Conservation (phyloP, 352 stramenopile genomes). For the Blastocystis sp. region DNA sequence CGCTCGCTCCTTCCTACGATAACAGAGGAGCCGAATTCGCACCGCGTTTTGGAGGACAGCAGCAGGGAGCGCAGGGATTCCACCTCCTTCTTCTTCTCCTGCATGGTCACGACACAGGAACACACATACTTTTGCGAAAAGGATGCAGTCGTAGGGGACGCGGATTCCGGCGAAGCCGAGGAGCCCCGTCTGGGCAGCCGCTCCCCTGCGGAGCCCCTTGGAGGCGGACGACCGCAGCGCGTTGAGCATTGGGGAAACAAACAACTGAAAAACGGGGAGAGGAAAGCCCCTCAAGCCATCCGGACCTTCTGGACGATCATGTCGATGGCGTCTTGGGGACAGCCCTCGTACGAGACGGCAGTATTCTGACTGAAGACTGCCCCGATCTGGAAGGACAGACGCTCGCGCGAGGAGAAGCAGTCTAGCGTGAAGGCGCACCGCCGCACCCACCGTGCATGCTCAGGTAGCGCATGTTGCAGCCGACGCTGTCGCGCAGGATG, state of each 20-base stretch:
- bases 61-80: not conserved
- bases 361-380: not conserved
- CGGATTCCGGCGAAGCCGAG: conserved; percentile 57
- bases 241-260: not conserved
- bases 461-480: not conserved
- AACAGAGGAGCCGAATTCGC: not conserved
- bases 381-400: not conserved
- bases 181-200: not conserved
- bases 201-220: not conserved
- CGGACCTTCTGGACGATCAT: not conserved
- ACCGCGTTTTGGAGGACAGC: not conserved
- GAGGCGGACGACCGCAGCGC: not conserved
- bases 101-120: not conserved
- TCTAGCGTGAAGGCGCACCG: not conserved
- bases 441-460: not conserved
- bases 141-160: conserved; percentile 25
- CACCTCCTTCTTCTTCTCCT: conserved; percentile 49
- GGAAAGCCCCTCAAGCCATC: no score
- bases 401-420: not conserved
- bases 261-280: not conserved
- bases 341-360: not conserved
- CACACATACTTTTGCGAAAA: conserved; percentile 46
- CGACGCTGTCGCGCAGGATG: not conserved
- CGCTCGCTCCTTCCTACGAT: not conserved
- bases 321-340: conserved; percentile 15